Base-by-base conservation (phyloP, 1,284 basidiomycete genomes). In the Grifola frondosa region DNA sequence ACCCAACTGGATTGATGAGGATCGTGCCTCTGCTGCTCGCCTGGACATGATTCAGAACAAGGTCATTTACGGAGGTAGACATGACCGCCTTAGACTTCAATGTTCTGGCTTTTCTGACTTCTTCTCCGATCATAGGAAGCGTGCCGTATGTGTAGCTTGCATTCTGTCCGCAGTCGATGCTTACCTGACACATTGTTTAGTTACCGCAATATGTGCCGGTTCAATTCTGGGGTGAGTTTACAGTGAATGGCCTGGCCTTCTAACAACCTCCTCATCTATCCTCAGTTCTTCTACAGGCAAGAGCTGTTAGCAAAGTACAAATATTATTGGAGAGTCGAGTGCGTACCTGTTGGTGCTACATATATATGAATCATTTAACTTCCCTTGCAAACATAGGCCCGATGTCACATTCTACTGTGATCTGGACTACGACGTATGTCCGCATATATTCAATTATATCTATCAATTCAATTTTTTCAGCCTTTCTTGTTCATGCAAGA, bases 141-240 rank as follows among this genome's bases (percentile, higher is more conserved):
- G 73, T 86, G 12, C 73, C 83, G 74, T 88, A 50, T 30, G 55
- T 52, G n/a, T 16, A 10, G 20, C 4, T 13, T 13, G 5, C 16
- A 9, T 2, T 24, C 3, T 69, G 6, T 28, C 24, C 21, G 21
- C n/a, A 28, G 31, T 6, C 36, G 13, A 3, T 21, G 19, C 44
- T 35, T 37, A 24, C 6, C 5, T 32, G 24, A 28, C 4, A 5
- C 8, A 21, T 29, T n/a, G 39, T 13, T 43, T 51, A 83, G 82
- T 28, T 91, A 91, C 59, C 82, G 88, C 38, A 90, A 91, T 52
- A 91, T 96, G 92, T 97, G 94, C 62, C 83, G 96, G 16, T 97
- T 86, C 72, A 93, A 97, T 65, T 92, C 90, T 42, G 93, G 93
- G 25, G 91, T 92, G 67, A 63, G 81, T 69, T n/a, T 28, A n/a